These are phyloP conservation scores for Henckelia pumila DNA, from an alignment of 257 asterid species.

Conservation along the genomic window DNA sequence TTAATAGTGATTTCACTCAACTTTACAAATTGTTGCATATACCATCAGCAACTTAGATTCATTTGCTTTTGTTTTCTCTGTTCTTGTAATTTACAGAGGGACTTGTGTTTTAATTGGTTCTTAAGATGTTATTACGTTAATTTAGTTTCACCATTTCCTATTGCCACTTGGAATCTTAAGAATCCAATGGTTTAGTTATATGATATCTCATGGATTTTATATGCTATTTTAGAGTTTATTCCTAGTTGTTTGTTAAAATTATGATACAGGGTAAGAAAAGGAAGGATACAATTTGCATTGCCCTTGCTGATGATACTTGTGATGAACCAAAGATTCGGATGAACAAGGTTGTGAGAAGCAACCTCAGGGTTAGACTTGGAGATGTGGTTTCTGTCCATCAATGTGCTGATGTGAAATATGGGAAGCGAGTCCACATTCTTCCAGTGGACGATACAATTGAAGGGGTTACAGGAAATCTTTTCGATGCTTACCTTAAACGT, in stretches of 20 bases:
- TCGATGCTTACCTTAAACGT: conserved; percentile 45
- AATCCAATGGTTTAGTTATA: not conserved
- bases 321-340: conserved; percentile 62
- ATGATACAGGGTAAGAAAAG: conserved; percentile 59
- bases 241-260: not conserved
- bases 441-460: conserved; percentile 66
- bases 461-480: conserved; percentile 66
- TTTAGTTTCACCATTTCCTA: not conserved
- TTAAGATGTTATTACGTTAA: not conserved
- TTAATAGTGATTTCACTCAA: not conserved
- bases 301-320: conserved; percentile 66
- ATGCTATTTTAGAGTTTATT: not conserved
- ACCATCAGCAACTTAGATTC: not conserved
- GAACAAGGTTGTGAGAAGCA: conserved; percentile 71
- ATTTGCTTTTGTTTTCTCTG: not conserved
- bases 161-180: not conserved
- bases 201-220: not conserved
- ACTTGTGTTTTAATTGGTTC: not conserved
- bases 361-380: conserved; percentile 63
- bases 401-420: conserved; percentile 61
- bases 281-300: conserved; percentile 63
- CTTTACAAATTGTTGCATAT: not conserved
- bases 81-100: not conserved
- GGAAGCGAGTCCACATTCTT: conserved; percentile 55
- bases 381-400: conserved; percentile 72